Base-by-base conservation (phyloP, 129 eudicot species). In the Arctium lappa region DNA sequence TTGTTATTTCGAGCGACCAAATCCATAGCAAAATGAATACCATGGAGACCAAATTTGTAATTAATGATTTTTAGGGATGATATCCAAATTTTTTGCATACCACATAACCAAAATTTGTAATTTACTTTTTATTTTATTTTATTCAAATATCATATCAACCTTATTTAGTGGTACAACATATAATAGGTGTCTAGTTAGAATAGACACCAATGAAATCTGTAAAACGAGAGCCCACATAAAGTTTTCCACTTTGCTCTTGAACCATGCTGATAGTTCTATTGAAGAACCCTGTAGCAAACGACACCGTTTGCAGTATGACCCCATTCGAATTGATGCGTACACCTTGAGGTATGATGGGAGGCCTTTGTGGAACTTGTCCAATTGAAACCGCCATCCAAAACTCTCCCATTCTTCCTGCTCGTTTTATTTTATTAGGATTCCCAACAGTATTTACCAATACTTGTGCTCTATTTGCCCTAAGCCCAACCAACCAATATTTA, bases 401-500 rank as follows among this genome's bases (percentile, higher is more conserved):
- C 74, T 85, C 85, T 7, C 85, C 82, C 0, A 1, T 3, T 15
- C 31, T 81, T 12, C 0, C 50, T 6, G 85, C 78, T 1, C 78
- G 53, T 69, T 72, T 75, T 31, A 85, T 70, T 13, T 79, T 80
- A 13, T 80, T 77, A 0, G 82, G 85, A 50, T 69, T 80, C 38
- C 82, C 85, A 16, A 5, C n/a, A 2, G 4, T 8, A 40, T 40
- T 56, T 11, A 83, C 8, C 70, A 85, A 53, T 71, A 81, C 15
- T 42, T 80, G 85, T 0, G 40, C 46, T 0, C 82, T 85, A 81
- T 85, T 76, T 56, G 75, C 82, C 72, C 44, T 76, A 7, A 36
- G 79, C 30, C 88, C 88, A 11, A 34, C 73, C 8, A 80, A 48
- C 82, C 85, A 85, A 2, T 85, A 85, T 72, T 85, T 85, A 32